Evolutionary conservation across 140 eudicot genomes (phyloP).

Genomic region (Oenanthe javanica): DNA sequence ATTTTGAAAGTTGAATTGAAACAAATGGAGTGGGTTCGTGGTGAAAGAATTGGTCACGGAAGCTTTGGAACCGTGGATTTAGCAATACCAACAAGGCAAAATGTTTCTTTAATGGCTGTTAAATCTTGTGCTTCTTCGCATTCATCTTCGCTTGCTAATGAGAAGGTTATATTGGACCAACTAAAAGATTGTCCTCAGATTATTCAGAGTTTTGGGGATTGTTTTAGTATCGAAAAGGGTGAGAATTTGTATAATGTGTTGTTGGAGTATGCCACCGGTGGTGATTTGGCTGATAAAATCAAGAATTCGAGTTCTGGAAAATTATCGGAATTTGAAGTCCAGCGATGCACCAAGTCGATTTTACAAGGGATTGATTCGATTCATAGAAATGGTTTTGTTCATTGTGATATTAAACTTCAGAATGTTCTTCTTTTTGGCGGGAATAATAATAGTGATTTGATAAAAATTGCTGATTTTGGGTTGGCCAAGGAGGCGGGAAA

Average conservation of each 20-base stretch:
- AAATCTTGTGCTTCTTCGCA: constrained; percentile 49
- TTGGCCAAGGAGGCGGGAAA: constrained; percentile 42
- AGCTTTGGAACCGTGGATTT: constrained; percentile 73
- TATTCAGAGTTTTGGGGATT: constrained; percentile 49
- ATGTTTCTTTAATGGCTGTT: constrained; percentile 46
- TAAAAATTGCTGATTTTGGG: constrained; percentile 82
- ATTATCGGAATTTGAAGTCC: constrained; percentile 44
- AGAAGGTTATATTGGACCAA: constrained; percentile 46
- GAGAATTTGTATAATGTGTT: constrained; percentile 57
- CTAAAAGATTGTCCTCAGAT: constrained; percentile 48
- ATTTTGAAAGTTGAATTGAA: background rate
- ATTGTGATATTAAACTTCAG: constrained; percentile 73
- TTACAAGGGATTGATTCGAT: constrained; percentile 54
- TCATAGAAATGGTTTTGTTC: constrained; percentile 66
- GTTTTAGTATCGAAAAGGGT: constrained; percentile 42
- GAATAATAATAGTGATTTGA: constrained; percentile 8
- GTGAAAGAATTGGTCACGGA: constrained; percentile 68
- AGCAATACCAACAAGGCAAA: constrained; percentile 37
- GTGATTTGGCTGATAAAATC: constrained; percentile 42
- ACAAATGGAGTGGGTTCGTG: constrained; percentile 89
- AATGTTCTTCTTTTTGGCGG: constrained; percentile 46
- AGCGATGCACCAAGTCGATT: constrained; percentile 40
- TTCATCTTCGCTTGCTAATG: constrained; percentile 47
- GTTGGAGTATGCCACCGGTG: constrained; percentile 80
- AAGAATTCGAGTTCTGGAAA: constrained; percentile 24